phyloP scores from a whole-genome alignment of 305 asterid genomes.

The Fraxinus velutina region DNA sequence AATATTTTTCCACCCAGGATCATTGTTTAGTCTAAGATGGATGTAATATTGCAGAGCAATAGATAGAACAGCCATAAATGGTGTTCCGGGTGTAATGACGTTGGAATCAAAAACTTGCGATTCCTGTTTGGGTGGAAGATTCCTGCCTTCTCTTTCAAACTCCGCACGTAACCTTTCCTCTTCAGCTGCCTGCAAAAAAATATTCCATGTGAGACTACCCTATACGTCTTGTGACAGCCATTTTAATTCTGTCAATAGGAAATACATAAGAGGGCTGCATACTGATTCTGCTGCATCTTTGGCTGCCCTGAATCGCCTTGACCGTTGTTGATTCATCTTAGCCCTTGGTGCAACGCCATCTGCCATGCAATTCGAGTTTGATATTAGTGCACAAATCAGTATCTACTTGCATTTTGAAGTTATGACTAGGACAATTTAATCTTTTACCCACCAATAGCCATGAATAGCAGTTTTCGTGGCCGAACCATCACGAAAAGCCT shows the following conservation, averaged over 20 bases:
- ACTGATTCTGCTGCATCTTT: slow-evolving; percentile 96
- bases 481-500: slow-evolving; percentile 94
- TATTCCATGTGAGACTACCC: slow-evolving; percentile 13
- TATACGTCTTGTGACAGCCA: neutral
- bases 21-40: slow-evolving; percentile 78
- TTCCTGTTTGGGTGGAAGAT: slow-evolving; percentile 87
- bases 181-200: slow-evolving; percentile 73
- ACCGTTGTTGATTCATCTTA: slow-evolving; percentile 96
- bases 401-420: slow-evolving; percentile 14
- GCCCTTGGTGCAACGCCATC: slow-evolving; percentile 99
- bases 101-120: slow-evolving; percentile 87
- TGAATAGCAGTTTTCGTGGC: slow-evolving; percentile 81
- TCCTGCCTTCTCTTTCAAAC: slow-evolving; percentile 90
- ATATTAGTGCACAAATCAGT: slow-evolving; percentile 22
- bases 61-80: slow-evolving; percentile 87
- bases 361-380: slow-evolving; percentile 33
- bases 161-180: slow-evolving; percentile 84
- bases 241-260: neutral
- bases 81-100: slow-evolving; percentile 96
- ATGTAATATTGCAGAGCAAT: slow-evolving; percentile 78
- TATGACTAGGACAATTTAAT: slow-evolving; percentile 17
- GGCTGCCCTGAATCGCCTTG: slow-evolving; percentile 97
- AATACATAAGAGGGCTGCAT: slow-evolving; percentile 28
- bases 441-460: slow-evolving; percentile 89
- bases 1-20: slow-evolving; percentile 92